A percentile compares a stretch with the other conserved stretches of the same genome.
These are phyloP conservation scores for Hanseniaspora guilliermondii DNA, from an alignment of 805 yeast genomes.

Conservation along the genomic window DNA sequence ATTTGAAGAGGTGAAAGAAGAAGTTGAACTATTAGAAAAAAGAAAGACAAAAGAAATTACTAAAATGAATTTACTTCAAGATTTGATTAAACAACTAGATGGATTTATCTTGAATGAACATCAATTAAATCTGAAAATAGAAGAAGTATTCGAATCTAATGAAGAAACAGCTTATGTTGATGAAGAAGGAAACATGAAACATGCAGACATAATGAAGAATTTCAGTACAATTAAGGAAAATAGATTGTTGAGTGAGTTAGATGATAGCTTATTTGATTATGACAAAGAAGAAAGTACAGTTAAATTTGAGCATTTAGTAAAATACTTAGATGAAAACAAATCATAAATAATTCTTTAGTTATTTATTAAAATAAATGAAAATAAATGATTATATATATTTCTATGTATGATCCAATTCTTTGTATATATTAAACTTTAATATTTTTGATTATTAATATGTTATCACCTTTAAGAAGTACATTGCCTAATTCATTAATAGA, in stretches of 20 bases:
- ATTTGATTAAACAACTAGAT: slow-evolving; percentile 57
- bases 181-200: not conserved
- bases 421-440: slow-evolving; percentile 14
- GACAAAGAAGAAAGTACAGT: not conserved
- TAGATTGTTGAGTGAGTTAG: not conserved
- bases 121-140: slow-evolving; percentile 34
- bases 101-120: slow-evolving; percentile 61
- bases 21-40: slow-evolving; percentile 38
- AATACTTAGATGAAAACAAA: slow-evolving; percentile 2
- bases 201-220: not conserved
- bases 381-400: not conserved
- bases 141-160: slow-evolving; percentile 19
- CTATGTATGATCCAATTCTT: not conserved
- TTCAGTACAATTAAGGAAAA: not conserved
- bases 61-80: slow-evolving; percentile 45
- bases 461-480: slow-evolving; percentile 83
- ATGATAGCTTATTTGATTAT: slow-evolving; percentile 4
- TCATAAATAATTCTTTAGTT: not conserved
- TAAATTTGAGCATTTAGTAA: not conserved
- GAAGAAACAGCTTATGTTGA: not conserved
- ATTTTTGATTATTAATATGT: slow-evolving; percentile 58
- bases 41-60: slow-evolving; percentile 44
- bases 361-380: not conserved
- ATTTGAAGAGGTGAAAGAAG: slow-evolving; percentile 26
- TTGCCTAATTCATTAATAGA: slow-evolving; percentile 38